These are phyloP conservation scores for Aeschynomene evenia DNA, from an alignment of 306 rosid species.

Conservation along the genomic window DNA sequence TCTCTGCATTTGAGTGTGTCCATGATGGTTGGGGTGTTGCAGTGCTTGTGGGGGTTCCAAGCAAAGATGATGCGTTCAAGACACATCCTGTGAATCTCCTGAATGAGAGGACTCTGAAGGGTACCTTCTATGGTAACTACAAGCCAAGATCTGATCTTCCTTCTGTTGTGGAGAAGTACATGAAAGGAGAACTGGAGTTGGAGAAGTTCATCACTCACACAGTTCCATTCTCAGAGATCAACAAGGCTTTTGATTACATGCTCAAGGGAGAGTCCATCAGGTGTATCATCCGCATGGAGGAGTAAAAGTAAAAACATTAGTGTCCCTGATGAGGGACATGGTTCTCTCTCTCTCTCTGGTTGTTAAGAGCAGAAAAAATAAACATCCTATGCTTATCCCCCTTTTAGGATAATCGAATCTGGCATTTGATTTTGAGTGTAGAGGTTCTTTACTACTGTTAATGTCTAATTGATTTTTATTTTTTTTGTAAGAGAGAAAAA, in stretches of 20 bases:
- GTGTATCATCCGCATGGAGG: slow-evolving; percentile 58
- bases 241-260: slow-evolving; percentile 80
- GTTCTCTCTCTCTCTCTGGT: background rate
- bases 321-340: background rate
- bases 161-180: slow-evolving; percentile 66
- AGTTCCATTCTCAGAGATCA: slow-evolving; percentile 61
- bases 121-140: slow-evolving; percentile 90
- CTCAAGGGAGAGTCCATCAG: slow-evolving; percentile 65
- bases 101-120: slow-evolving; percentile 85
- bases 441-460: background rate
- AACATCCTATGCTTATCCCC: background rate
- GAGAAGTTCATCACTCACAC: slow-evolving; percentile 81
- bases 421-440: background rate
- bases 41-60: slow-evolving; percentile 96
- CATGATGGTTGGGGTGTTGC: slow-evolving; percentile 98
- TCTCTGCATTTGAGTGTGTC: slow-evolving; percentile 90
- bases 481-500: background rate
- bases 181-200: slow-evolving; percentile 69
- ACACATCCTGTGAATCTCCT: slow-evolving; percentile 74
- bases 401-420: background rate
- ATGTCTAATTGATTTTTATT: background rate
- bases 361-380: slow-evolving; percentile 10
- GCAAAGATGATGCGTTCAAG: slow-evolving; percentile 76
- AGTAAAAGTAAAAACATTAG: slow-evolving; percentile 12
- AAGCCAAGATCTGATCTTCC: slow-evolving; percentile 83